Base-by-base conservation (phyloP, 176 grass and related monocot genomes). In the Pontederia paniculata region DNA sequence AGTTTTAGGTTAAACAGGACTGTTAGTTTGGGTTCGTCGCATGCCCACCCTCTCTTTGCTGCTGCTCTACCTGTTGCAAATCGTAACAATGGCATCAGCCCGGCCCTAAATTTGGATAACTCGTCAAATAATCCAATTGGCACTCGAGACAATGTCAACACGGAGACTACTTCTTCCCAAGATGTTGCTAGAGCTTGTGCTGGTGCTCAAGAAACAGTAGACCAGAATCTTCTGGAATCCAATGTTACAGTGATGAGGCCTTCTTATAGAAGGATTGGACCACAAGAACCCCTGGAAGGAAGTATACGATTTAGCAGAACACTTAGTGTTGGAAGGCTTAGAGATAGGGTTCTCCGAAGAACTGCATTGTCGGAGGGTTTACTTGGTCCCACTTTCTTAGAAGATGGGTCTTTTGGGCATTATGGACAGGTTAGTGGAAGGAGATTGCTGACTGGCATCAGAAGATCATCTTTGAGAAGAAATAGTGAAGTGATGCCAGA, bases 311-410 rank as follows among this genome's bases (percentile, higher is more conserved):
- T 98, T 70, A 85, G 94, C 75, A 75, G 87, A 54, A 91, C 94
- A 16, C 68, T 88, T 48, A 88, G 86, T 47, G 83, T 98, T 18
- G 87, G 93, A 41, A 65, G 94, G 23, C 80, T 98, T 66, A 80
- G 83, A 44, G 87, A 98, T 69, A 91, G 94, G 55, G 94, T 98
- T 80, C 80, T 98, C 11, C 78, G 83, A 69, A 83, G 94, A 50
- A 74, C 83, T 67, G 78, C 80, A 19, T 82, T 98, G 66, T 84
- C 94, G 45, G 87, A 98, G 68, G 80, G 86, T 44, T 17, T 91
- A 54, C 81, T 97, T 23, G 63, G 77, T 58, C 74, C 83, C 63
- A 37, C 79, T 31, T 72, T 73, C 67, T 73, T 80, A 57, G 82
- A 91, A 44, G 87, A 84, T 82, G 82, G 81, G 49, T 57, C 86